Percentiles rank a stretch among this genome's conserved stretches.
phyloP scores from a whole-genome alignment of 2,329 filamentous ascomycete species.

The Colletotrichum spinosum region DNA sequence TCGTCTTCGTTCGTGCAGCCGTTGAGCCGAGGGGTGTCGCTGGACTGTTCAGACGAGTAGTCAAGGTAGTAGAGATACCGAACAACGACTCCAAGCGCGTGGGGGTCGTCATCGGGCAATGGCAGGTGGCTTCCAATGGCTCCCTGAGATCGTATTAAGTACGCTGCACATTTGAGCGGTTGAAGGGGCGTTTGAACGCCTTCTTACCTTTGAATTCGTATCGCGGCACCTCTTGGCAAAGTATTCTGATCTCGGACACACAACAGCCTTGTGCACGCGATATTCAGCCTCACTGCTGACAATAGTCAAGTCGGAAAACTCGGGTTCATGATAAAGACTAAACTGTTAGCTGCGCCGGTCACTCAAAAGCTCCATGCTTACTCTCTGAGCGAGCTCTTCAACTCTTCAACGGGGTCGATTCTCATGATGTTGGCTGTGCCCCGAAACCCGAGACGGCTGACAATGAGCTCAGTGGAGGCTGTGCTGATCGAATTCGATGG shows the following conservation, averaged over 20 bases:
- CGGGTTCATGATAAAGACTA: slow-evolving; percentile 12
- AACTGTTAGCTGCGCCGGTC: not conserved
- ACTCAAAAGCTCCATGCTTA: not conserved
- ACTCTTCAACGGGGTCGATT: slow-evolving; percentile 7
- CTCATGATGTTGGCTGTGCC: not conserved
- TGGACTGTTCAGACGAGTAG: slow-evolving; percentile 5
- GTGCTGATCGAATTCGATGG: too few relatives aligned
- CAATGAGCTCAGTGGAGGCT: too few relatives aligned
- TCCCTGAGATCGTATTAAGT: not conserved
- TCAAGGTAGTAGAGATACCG: slow-evolving; percentile 25
- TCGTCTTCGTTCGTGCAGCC: not conserved
- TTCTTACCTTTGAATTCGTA: not conserved
- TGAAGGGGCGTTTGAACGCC: not conserved
- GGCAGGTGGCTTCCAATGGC: not conserved
- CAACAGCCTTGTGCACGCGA: slow-evolving; percentile 23
- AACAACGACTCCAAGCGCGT: slow-evolving; percentile 21
- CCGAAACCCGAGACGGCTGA: too few relatives aligned
- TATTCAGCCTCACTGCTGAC: slow-evolving; percentile 14
- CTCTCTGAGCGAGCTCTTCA: slow-evolving; percentile 17
- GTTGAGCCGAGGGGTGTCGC: not conserved
- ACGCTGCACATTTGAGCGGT: not conserved
- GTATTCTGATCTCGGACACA: slow-evolving; percentile 23
- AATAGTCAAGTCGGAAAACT: slow-evolving; percentile 27
- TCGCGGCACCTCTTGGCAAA: slow-evolving; percentile 25
- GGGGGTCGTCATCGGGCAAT: slow-evolving; percentile 24